A percentile compares a stretch with the other conserved stretches of the same genome.
Conservation (phyloP, 2,329 filamentous ascomycete genomes). For the Verticillium tricorpus region DNA sequence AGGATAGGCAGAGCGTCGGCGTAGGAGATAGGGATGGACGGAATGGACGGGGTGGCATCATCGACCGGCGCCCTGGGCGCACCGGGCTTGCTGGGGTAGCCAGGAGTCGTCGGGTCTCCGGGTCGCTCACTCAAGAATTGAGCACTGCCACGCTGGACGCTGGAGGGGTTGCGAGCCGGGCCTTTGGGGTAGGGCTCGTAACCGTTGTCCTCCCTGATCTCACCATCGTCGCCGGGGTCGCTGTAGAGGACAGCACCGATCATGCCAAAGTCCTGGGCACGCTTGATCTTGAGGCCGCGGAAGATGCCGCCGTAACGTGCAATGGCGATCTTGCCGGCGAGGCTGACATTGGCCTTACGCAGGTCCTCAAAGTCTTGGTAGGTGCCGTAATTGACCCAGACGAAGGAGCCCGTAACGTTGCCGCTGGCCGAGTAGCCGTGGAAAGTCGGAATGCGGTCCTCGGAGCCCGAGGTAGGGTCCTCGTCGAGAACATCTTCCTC, state of each 20-base stretch:
- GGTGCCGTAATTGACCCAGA: slow-evolving; percentile 90
- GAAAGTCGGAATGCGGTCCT: slow-evolving; percentile 78
- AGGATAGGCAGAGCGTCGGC: slow-evolving; percentile 80
- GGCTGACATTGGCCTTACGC: slow-evolving; percentile 64
- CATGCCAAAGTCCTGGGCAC: slow-evolving; percentile 87
- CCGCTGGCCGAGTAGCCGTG: slow-evolving; percentile 92
- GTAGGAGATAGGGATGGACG: slow-evolving; percentile 89
- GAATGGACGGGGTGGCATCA: slow-evolving; percentile 72
- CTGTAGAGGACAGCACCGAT: slow-evolving; percentile 79
- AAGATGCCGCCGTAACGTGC: slow-evolving; percentile 84
- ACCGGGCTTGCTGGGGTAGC: slow-evolving; percentile 90
- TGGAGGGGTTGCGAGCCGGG: slow-evolving; percentile 80
- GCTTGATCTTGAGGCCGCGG: slow-evolving; percentile 86
- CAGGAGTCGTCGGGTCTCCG: slow-evolving; percentile 81
- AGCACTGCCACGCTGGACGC: slow-evolving; percentile 83
- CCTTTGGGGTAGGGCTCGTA: slow-evolving; percentile 77
- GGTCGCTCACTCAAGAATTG: slow-evolving; percentile 69
- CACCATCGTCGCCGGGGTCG: slow-evolving; percentile 85
- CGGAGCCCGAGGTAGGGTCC: slow-evolving; percentile 70
- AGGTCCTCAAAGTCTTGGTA: slow-evolving; percentile 83
- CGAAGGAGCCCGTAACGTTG: slow-evolving; percentile 82
- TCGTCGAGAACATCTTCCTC: slow-evolving; percentile 81
- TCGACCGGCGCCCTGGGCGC: slow-evolving; percentile 69
- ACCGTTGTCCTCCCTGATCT: slow-evolving; percentile 76
- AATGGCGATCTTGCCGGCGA: slow-evolving; percentile 83